Base-by-base conservation (phyloP, 768 basidiomycete genomes). In the Trametes meyenii region DNA sequence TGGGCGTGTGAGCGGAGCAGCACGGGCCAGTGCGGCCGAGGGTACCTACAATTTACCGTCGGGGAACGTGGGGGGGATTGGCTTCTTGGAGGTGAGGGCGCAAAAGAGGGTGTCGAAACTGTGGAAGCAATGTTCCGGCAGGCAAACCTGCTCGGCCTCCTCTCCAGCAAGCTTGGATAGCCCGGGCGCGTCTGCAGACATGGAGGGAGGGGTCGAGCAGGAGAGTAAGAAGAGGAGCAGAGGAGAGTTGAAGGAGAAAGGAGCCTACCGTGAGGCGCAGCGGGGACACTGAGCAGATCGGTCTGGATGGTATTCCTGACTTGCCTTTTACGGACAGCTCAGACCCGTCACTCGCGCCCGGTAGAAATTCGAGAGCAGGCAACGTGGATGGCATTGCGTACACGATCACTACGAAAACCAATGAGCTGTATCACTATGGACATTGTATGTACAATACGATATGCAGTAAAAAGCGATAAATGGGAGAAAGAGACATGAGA, bases 81-180 rank as follows among this genome's bases (percentile, higher is more conserved):
- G 85, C 39, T 76, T 71, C n/a, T 78, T 76, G 29, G 73, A 70
- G 2, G 85, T 85, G 67, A 94, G 83, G n/a, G 84, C 80, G 71
- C 90, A 92, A 73, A 89, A 92, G 56, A 94, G 78, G 33, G 87
- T 77, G 70, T 94, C 92, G 71, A 92, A 94, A 46, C 89, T 89
- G 72, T 89, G 82, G 71, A 85, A 92, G 70, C 88, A 90, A 72
- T 94, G 92, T 67, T 90, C 86, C 36, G 81, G 82, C 17, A 76
- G 81, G 79, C 92, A 94, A 66, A 79, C 76, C 62, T 72, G 70
- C 59, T 77, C 78, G 69, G 73, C 68, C 64, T 76, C 80, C 67
- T 75, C 70, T 66, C 69, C 69, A 66, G 63, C 65, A 63, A 76
- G 76, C 67, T 77, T 74, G 67, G 75, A 73, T 64, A 81, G 82